phyloP scores from a whole-genome alignment of 1,284 basidiomycete species.

The Tausonia pullulans region DNA sequence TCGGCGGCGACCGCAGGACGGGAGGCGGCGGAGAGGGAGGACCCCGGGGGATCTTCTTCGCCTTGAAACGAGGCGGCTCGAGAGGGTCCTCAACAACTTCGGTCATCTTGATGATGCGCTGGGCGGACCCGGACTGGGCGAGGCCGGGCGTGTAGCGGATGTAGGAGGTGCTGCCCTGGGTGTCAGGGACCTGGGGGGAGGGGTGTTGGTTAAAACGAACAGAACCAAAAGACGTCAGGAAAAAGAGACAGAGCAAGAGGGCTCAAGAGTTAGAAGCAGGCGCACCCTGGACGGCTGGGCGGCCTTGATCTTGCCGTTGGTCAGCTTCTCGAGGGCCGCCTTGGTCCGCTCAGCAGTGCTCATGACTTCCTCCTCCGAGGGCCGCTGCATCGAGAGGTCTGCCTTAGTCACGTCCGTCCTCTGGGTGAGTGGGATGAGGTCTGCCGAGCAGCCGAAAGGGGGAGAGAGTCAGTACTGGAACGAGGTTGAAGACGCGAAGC shows the following conservation, averaged over 20 bases:
- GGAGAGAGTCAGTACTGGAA: no score
- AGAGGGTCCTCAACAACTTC: constrained; percentile 94
- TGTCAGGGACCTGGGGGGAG: constrained; percentile 39
- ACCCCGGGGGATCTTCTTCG: constrained; percentile 94
- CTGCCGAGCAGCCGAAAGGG: constrained; percentile 30
- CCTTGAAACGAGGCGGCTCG: constrained; percentile 93
- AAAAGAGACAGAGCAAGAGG: no score
- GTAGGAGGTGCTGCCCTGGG: constrained; percentile 67
- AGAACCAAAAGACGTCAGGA: neutral
- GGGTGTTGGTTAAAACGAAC: no score
- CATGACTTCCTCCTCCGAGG: constrained; percentile 80
- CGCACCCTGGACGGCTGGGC: constrained; percentile 53
- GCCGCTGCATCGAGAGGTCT: constrained; percentile 69
- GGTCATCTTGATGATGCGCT: constrained; percentile 98
- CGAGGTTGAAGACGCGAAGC: neutral
- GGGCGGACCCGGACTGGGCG: constrained; percentile 50
- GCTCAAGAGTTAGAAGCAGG: neutral
- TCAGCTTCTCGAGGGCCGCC: constrained; percentile 82
- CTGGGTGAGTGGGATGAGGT: constrained; percentile 84
- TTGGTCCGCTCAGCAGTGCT: constrained; percentile 81
- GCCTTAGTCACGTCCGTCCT: constrained; percentile 75
- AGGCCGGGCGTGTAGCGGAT: constrained; percentile 85
- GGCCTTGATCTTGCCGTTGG: constrained; percentile 91
- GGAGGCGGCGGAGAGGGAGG: constrained; percentile 94
- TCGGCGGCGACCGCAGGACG: constrained; percentile 88